These are phyloP conservation scores for Colletotrichum sp. DNA, from an alignment of 2,329 filamentous ascomycete genomes.

Conservation along the genomic window DNA sequence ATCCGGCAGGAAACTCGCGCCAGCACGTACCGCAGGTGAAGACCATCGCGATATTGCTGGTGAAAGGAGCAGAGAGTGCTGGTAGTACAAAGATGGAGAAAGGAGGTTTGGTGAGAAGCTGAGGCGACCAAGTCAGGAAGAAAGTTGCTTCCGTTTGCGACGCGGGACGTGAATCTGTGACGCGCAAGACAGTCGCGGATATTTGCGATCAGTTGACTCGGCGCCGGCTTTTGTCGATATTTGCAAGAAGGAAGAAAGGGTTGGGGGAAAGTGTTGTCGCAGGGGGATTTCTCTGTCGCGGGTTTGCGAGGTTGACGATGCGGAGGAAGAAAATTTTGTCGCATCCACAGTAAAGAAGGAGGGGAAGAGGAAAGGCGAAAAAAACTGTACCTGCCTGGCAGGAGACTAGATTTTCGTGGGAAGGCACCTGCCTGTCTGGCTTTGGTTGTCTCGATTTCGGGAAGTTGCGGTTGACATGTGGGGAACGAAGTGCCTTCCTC, in stretches of 20 bases:
- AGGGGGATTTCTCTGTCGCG: neutral
- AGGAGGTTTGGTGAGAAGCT: neutral
- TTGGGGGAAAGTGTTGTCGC: neutral
- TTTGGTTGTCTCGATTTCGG: neutral
- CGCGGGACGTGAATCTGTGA: neutral
- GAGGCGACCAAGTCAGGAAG: too few relatives aligned
- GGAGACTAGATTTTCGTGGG: neutral
- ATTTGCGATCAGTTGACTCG: fast-evolving
- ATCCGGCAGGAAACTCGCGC: conserved; percentile 19
- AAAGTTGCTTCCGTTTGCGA: neutral
- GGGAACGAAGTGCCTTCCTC: neutral
- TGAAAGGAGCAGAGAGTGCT: neutral
- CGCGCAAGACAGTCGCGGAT: neutral
- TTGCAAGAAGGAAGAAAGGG: neutral
- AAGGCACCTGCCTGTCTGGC: neutral
- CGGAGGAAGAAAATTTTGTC: neutral
- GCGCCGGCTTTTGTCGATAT: neutral
- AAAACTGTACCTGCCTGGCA: neutral
- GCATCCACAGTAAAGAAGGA: neutral
- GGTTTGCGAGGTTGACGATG: neutral
- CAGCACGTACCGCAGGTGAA: conserved; percentile 19
- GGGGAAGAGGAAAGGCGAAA: neutral
- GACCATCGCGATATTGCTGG: neutral
- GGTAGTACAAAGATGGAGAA: neutral
- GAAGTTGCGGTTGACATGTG: fast-evolving